These are phyloP conservation scores for Sphenostylis stenocarpa DNA, from an alignment of 306 rosid genomes.

Conservation along the genomic window DNA sequence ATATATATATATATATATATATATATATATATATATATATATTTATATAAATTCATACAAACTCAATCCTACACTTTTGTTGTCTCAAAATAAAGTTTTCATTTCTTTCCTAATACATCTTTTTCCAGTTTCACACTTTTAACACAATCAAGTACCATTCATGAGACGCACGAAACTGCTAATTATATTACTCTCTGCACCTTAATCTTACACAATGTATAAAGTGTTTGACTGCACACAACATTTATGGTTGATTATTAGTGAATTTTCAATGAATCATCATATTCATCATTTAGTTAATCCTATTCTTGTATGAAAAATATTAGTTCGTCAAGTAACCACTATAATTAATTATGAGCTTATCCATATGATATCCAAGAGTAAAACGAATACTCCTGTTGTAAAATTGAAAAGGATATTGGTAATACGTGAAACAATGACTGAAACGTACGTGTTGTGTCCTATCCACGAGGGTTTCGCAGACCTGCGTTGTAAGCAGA, in stretches of 20 bases:
- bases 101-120: neutral
- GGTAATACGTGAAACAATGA: slow-evolving; percentile 9
- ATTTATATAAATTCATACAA: too few species aligned
- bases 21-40: neutral
- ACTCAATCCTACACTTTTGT: neutral
- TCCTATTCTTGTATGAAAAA: neutral
- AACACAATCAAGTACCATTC: neutral
- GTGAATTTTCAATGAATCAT: neutral
- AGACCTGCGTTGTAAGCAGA: slow-evolving; percentile 41
- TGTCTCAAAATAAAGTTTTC: neutral
- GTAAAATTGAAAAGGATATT: slow-evolving; percentile 10
- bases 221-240: neutral
- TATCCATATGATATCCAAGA: neutral
- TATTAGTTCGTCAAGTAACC: neutral
- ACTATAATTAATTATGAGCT: neutral
- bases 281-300: neutral
- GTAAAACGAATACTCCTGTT: neutral
- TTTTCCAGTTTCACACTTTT: neutral
- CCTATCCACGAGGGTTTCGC: slow-evolving; percentile 45
- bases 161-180: neutral
- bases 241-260: neutral
- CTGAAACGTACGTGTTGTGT: slow-evolving; percentile 15
- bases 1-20: neutral
- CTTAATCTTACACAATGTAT: neutral
- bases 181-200: neutral